Base-by-base conservation (phyloP, 495 filamentous ascomycete genomes). In the Penicillium robsamsonii region DNA sequence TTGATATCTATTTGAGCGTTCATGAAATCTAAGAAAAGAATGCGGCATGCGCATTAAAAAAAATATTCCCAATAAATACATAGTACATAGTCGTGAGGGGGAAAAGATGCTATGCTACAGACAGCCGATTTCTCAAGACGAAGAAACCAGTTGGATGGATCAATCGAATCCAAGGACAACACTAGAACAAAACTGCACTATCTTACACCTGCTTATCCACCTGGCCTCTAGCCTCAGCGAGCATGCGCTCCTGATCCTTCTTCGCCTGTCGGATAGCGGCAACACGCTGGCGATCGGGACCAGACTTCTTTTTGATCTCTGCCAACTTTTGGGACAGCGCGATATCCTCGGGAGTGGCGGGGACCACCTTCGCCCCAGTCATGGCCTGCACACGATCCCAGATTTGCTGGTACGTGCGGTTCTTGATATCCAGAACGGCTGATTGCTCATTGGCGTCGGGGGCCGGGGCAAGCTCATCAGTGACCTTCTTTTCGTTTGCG, bases 361-460 rank as follows among this genome's bases (percentile, higher is more conserved):
- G 57, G 3, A 96, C 70, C 20, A 73, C 73, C 46, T 77, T 72
- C 10, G 89, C 92, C 4, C 82, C 82, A 0, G 91, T 96, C 64
- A 86, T 72, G 20, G 76, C 70, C 55, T 92, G 64, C 27, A 98
- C 79, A 52, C 85, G 76, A 6, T 73, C 67, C 60, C 90, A 82
- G 56, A 98, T 97, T 46, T 84, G 73, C 47, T 68, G 46, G 30
- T 68, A 74, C n/a, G 58, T 65, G 30, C 72, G 57, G 46, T 72
- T 62, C 53, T 72, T 73, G 37, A 76, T 7, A 49, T 77, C 63
- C 27, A 79, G 49, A 20, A 71, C 62, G 8, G 66, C 63, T 5
- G 68, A 58, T 56, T 72, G 65, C 61, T 79, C 76, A 13, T 57
- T 46, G n/a, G 49, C 57, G 17, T 56, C 60, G 13, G 73, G 60